Evolutionary conservation across 306 rosid species (phyloP).

Genomic region (Rosa multiflora): DNA sequence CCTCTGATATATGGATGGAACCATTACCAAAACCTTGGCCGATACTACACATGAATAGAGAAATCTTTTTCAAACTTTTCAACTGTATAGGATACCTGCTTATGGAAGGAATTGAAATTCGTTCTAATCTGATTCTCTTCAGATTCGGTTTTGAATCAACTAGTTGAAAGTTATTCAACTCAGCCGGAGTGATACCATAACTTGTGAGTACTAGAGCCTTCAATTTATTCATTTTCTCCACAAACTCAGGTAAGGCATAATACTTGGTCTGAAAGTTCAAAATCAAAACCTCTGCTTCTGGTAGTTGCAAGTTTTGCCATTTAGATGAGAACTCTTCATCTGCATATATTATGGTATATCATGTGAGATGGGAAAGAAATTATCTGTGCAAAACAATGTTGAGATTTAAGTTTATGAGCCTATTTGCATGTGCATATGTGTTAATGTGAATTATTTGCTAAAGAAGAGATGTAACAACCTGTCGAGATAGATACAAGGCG

Average conservation of each 20-base stretch:
- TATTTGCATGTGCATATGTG: neutral
- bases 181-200: slow-evolving; percentile 37
- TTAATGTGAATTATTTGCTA: neutral
- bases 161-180: slow-evolving; percentile 36
- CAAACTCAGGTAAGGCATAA: slow-evolving; percentile 42
- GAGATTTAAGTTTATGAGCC: too few species aligned
- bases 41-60: slow-evolving; percentile 60
- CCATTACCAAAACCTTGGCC: slow-evolving; percentile 36
- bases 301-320: slow-evolving; percentile 46
- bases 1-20: slow-evolving; percentile 29
- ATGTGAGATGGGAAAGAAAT: neutral
- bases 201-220: slow-evolving; percentile 53
- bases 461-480: slow-evolving; percentile 34
- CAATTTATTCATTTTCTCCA: slow-evolving; percentile 50
- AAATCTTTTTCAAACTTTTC: slow-evolving; percentile 48
- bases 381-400: neutral
- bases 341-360: slow-evolving; percentile 27
- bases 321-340: slow-evolving; percentile 50
- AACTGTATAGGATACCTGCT: slow-evolving; percentile 22
- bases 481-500: slow-evolving; percentile 56
- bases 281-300: slow-evolving; percentile 51
- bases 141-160: slow-evolving; percentile 33
- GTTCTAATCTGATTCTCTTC: slow-evolving; percentile 55
- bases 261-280: slow-evolving; percentile 44
- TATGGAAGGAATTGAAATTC: slow-evolving; percentile 44